Evolutionary conservation across 371 early-diverging fungal genomes (phyloP).

Genomic region (Mucor ambiguus): DNA sequence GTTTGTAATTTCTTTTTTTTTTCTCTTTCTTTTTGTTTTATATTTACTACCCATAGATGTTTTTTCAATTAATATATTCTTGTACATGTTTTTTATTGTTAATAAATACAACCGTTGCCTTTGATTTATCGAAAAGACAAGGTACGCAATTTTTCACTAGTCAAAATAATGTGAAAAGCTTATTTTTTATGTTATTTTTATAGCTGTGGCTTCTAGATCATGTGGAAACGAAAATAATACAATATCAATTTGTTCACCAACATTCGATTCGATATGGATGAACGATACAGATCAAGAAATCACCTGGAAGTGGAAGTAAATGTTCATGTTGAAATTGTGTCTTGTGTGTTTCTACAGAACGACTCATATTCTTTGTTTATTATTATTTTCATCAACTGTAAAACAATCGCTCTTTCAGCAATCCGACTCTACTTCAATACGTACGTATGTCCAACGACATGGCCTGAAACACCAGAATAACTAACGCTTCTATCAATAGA

Average conservation of each 20-base stretch:
- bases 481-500: constrained; percentile 15
- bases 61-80: constrained; percentile 7
- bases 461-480: not conserved
- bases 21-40: constrained; percentile 1
- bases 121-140: constrained; percentile 24
- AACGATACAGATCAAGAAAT: constrained; percentile 43
- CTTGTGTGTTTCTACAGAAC: not conserved
- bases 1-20: constrained; percentile 3
- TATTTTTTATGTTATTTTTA: not conserved
- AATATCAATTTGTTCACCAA: constrained; percentile 40
- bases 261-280: constrained; percentile 32
- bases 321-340: not conserved
- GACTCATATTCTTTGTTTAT: constrained; percentile 1
- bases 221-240: constrained; percentile 38
- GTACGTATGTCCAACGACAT: constrained; percentile 17
- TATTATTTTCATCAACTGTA: not conserved
- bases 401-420: constrained; percentile 12
- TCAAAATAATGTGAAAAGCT: not conserved
- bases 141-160: constrained; percentile 9
- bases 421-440: constrained; percentile 25
- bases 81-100: constrained; percentile 15
- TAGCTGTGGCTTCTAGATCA: constrained; percentile 37
- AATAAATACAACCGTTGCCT: constrained; percentile 6
- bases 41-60: constrained; percentile 7
- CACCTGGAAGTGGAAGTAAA: constrained; percentile 52